These are phyloP conservation scores for Batrachochytrium dendrobatidis DNA, from an alignment of 371 early-diverging fungal species.

Conservation along the genomic window DNA sequence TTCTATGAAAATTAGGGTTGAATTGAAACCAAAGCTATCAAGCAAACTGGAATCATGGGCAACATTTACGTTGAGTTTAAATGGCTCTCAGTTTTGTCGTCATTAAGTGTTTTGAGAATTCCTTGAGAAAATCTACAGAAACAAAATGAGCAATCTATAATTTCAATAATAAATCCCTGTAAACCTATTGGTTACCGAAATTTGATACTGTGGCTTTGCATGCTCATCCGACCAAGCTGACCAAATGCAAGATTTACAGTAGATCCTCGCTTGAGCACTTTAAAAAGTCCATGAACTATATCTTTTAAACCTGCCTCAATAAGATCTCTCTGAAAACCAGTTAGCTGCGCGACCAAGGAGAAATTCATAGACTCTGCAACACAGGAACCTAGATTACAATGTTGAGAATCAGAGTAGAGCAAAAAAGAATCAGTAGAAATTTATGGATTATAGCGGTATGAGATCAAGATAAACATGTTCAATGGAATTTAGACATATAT, in stretches of 20 bases:
- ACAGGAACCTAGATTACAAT: constrained; percentile 6
- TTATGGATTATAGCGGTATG: too few relatives aligned
- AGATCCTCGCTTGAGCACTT: constrained; percentile 14
- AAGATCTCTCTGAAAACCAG: constrained; percentile 21
- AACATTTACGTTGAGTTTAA: too few relatives aligned
- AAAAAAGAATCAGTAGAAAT: too few relatives aligned
- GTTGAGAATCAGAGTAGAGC: too few relatives aligned
- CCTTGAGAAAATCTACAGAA: not conserved
- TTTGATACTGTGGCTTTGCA: constrained; percentile 19
- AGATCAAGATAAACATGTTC: too few relatives aligned
- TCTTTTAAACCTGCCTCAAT: constrained; percentile 27
- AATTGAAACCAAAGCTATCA: too few relatives aligned
- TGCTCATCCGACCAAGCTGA: constrained; percentile 16
- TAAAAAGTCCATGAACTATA: constrained; percentile 23
- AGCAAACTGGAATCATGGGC: too few relatives aligned
- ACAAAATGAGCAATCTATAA: not conserved
- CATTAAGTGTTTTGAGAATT: constrained; percentile 1
- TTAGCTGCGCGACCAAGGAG: constrained; percentile 14
- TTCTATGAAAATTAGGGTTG: too few relatives aligned
- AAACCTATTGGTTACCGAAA: constrained; percentile 10
- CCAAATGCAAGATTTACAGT: constrained; percentile 14
- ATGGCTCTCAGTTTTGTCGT: not conserved
- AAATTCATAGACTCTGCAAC: constrained; percentile 22
- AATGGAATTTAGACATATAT: too few relatives aligned
- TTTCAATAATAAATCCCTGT: not conserved